Evolutionary conservation across 2,329 filamentous ascomycete genomes (phyloP), one percentile per base, ranked within the genome.

Genomic region (Cercospora canescens): DNA sequence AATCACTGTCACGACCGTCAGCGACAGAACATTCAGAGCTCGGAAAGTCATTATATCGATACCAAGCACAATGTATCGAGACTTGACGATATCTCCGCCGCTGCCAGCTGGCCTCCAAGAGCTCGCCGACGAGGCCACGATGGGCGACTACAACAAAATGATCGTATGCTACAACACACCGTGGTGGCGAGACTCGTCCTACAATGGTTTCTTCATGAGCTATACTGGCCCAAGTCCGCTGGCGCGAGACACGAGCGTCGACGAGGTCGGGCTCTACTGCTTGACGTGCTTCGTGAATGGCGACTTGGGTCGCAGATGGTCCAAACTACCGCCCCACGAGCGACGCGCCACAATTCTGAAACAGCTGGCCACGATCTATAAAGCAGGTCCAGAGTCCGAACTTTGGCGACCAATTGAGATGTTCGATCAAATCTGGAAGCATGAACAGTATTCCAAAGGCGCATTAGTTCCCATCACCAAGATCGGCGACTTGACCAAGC

Each of bases 201-300:
- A 54, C 55, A 60, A 59, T 35, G 62, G 62, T 28, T 60, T 64
- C 41, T 59, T 54, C 41, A 59, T 60, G 56, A 60, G 55, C 37
- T 64, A 60, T 21, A 28, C 18, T 21, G 62, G 55, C 2, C 62
- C 62, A 6, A 55, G 39, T 16, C 35, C 37, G 8, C 24, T 60
- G 3, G 41, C 41, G 37, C 62, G 62, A 28, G 62, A 64, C 34
- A 60, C 62, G 30, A 60, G 55, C 8, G 56, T 60, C 1, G 55
- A 60, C 6, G 55, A 60, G 30, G 39, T 60, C 18, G 56, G 56
- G 6, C 26, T 54, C 2, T 60, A 54, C 56, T 57, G 37, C 30
- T 56, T 64, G 28, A 64, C 62, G 7, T 65, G 63, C 50, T 65
- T 65, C 26, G 58, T 65, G 14, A 61, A 55, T 24, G 48, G 58